phyloP scores from a whole-genome alignment of 768 basidiomycete species.

The Boletus pseudo-olivaceus region DNA sequence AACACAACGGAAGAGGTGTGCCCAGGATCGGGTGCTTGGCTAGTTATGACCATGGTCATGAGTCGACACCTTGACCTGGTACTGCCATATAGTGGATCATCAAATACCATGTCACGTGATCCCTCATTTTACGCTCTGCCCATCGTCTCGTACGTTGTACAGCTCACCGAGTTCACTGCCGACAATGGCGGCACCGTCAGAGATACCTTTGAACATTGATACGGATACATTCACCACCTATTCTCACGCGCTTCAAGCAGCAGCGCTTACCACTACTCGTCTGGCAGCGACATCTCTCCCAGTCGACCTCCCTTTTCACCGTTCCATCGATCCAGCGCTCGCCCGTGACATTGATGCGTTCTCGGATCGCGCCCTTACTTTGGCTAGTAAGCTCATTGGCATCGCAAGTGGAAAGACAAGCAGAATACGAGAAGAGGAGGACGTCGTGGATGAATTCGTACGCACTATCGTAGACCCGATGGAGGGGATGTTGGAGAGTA shows the following conservation, averaged over 20 bases:
- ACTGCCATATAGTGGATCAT: too few species aligned
- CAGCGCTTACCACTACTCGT: constrained; percentile 62
- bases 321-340: constrained; percentile 73
- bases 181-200: constrained; percentile 14
- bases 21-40: neutral
- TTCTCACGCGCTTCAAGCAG: constrained; percentile 54
- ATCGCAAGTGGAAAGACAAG: constrained; percentile 40
- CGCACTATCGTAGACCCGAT: constrained; percentile 75
- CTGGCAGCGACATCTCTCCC: constrained; percentile 58
- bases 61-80: too few species aligned
- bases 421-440: constrained; percentile 63
- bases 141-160: neutral
- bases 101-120: constrained; percentile 13
- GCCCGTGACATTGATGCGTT: constrained; percentile 68
- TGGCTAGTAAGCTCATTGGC: constrained; percentile 63
- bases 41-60: neutral
- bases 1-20: constrained; percentile 32
- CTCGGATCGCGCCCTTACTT: constrained; percentile 58
- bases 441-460: constrained; percentile 81
- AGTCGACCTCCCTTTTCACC: constrained; percentile 81
- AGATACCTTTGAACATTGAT: constrained; percentile 10
- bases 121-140: neutral
- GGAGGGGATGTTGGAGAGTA: constrained; percentile 81
- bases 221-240: constrained; percentile 46
- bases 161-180: neutral